phyloP scores from a whole-genome alignment of 768 basidiomycete species.

The Tubosaeta brunneosetosa region DNA sequence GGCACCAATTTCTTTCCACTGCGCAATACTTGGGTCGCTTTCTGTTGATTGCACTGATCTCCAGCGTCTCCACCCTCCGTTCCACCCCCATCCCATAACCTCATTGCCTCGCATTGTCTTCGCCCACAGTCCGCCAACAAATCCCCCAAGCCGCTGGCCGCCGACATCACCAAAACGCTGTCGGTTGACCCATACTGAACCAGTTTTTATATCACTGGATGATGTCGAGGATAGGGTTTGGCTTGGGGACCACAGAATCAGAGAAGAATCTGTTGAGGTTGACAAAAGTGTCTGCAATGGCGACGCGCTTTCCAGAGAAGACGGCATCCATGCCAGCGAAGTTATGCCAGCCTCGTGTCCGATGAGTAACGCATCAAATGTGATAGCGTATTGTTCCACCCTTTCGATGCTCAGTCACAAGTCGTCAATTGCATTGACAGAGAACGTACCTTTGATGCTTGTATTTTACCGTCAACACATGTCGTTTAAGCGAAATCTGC shows the following conservation, averaged over 20 bases:
- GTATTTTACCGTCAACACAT: slow-evolving; percentile 65
- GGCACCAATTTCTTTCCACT: slow-evolving; percentile 76
- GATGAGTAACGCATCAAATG: slow-evolving; percentile 88
- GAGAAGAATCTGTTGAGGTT: slow-evolving; percentile 89
- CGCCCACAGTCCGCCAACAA: slow-evolving; percentile 87
- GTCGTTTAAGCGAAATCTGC: slow-evolving; percentile 86
- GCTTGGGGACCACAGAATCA: slow-evolving; percentile 92
- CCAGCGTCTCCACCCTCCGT: slow-evolving; percentile 93
- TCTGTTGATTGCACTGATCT: slow-evolving; percentile 30
- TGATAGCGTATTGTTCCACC: slow-evolving; percentile 61
- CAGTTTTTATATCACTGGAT: slow-evolving; percentile 36
- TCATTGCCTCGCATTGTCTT: slow-evolving; percentile 43
- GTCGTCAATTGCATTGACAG: no score
- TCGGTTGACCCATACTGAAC: slow-evolving; percentile 81
- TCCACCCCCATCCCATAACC: slow-evolving; percentile 88
- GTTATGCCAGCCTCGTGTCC: slow-evolving; percentile 97
- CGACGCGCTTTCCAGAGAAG: slow-evolving; percentile 16
- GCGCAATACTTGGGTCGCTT: slow-evolving; percentile 31
- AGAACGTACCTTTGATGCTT: slow-evolving; percentile 20
- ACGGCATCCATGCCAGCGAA: slow-evolving; percentile 77
- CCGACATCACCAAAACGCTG: slow-evolving; percentile 94
- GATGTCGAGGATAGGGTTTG: slow-evolving; percentile 34
- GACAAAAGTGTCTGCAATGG: slow-evolving; percentile 64
- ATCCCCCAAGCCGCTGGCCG: slow-evolving; percentile 86
- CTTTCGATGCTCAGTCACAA: slow-evolving; percentile 26